Conservation (phyloP, 176 grass and related monocot genomes). For the Bolboschoenus planiculmis region DNA sequence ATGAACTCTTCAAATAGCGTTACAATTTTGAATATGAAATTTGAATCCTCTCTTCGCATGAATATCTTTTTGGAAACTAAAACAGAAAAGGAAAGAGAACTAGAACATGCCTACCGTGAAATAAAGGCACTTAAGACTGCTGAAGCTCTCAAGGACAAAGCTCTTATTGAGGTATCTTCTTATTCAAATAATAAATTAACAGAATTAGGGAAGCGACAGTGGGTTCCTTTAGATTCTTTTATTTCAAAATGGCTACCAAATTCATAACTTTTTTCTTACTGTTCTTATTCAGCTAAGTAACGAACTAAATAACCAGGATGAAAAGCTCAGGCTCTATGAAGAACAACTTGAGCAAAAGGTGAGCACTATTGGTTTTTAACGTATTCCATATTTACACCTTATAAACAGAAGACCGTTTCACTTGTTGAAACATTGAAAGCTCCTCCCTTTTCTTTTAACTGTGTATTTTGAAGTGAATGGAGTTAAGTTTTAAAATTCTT, state of each 20-base stretch:
- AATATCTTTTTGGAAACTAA: conserved; percentile 6
- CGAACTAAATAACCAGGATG: conserved; percentile 75
- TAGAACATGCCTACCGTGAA: conserved; percentile 56
- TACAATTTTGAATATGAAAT: conserved; percentile 3
- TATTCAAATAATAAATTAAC: conserved; percentile 19
- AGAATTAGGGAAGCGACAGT: background rate
- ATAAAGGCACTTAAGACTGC: conserved; percentile 67
- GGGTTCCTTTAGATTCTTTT: background rate
- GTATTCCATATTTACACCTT: background rate
- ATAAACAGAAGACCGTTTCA: background rate
- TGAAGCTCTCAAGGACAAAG: conserved; percentile 75
- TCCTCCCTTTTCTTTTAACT: background rate
- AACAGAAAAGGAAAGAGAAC: conserved; percentile 82
- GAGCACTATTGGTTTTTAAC: background rate
- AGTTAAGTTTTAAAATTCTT: background rate
- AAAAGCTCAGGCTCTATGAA: conserved; percentile 51
- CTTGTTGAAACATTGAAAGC: background rate
- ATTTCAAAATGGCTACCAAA: background rate
- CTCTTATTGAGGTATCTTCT: conserved; percentile 60
- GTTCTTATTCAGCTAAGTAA: conserved; percentile 55
- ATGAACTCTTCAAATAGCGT: background rate
- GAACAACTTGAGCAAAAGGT: conserved; percentile 85
- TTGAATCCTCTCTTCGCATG: background rate
- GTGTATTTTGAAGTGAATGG: background rate
- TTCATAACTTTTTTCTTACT: background rate